Base-by-base conservation (phyloP, 129 eudicot genomes). In the Flaveria bidentis region DNA sequence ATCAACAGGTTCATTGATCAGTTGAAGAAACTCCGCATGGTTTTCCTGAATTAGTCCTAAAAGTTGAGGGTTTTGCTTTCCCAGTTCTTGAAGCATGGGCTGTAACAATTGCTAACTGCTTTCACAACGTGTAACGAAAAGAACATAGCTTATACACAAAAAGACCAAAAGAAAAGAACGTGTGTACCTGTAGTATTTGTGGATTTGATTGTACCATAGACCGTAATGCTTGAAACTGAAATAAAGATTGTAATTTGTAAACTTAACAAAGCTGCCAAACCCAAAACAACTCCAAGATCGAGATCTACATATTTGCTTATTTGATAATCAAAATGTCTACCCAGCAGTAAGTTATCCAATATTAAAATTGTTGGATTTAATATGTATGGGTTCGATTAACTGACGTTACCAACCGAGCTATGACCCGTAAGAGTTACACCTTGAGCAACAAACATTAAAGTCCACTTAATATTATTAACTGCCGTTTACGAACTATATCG, bases 71-170 rank as follows among this genome's bases (percentile, higher is more conserved):
- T 93, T 93, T 82, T 93, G 98, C 80, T 93, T 93, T 69, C 98
- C 98, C 22, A 93, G 90, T 82, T 93, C 98, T 85, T 85, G 97
- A 82, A 93, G 98, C 98, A 93, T 90, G 23, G 98, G 96, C 98
- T 93, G 83, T 47, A 78, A 67, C 17, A 42, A 70, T 73, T 25
- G 62, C 22, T 14, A 65, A 77, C 41, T 60, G 16, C 44, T 68
- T 39, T 78, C 58, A 56, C 39, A 63, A 70, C 39, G 15, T 78
- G 65, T 26, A 61, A 67, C 66, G 69, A 16, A 30, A 77, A 80
- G 61, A 17, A 4, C 26, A 82, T 20, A 6, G 17, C 26, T 28
- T 22, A 84, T 26, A 22, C 15, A 44, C 7, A 65, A 65, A 6
- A 57, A 1, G 33, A 33, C 22, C 1, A 50, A 4, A 7, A 6